Conservation (phyloP, 1,284 basidiomycete genomes). For the Sphaerobolus stellatus region DNA sequence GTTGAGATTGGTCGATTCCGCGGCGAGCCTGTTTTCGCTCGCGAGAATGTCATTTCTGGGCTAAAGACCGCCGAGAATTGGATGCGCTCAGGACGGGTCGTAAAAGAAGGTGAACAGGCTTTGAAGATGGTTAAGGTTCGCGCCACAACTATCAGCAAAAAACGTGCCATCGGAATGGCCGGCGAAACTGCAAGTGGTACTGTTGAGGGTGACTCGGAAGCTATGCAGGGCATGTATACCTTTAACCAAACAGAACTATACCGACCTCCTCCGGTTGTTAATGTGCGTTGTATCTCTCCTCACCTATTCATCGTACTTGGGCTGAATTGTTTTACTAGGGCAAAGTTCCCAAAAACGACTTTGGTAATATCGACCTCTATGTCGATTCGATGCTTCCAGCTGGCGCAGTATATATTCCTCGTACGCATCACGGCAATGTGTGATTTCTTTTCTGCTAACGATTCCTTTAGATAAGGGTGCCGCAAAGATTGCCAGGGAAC, state of each 20-base stretch:
- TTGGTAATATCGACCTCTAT: constrained; percentile 97
- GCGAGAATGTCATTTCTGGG: constrained; percentile 70
- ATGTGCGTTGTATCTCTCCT: constrained; percentile 53
- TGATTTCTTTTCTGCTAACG: constrained; percentile 13
- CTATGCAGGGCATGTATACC: constrained; percentile 87
- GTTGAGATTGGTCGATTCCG: constrained; percentile 89
- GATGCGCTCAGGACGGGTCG: constrained; percentile 82
- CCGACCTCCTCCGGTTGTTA: constrained; percentile 73
- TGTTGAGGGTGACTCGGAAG: constrained; percentile 49
- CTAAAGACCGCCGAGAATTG: constrained; percentile 94
- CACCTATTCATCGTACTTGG: not conserved
- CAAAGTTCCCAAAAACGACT: constrained; percentile 90
- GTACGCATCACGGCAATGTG: too few relatives aligned
- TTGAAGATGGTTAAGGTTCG: constrained; percentile 90
- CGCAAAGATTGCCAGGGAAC: constrained; percentile 83
- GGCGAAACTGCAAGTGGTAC: constrained; percentile 35
- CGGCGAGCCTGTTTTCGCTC: constrained; percentile 90
- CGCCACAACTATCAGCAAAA: constrained; percentile 78
- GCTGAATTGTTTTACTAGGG: constrained; percentile 53
- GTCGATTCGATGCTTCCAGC: constrained; percentile 91
- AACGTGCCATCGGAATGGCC: constrained; percentile 80
- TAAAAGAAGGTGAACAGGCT: constrained; percentile 78
- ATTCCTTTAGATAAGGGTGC: constrained; percentile 71
- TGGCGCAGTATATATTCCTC: constrained; percentile 86
- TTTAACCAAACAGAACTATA: constrained; percentile 85